Evolutionary conservation across 768 basidiomycete species (phyloP), one percentile per base, ranked within the genome.

Genomic region (Podaxis pistillaris): DNA sequence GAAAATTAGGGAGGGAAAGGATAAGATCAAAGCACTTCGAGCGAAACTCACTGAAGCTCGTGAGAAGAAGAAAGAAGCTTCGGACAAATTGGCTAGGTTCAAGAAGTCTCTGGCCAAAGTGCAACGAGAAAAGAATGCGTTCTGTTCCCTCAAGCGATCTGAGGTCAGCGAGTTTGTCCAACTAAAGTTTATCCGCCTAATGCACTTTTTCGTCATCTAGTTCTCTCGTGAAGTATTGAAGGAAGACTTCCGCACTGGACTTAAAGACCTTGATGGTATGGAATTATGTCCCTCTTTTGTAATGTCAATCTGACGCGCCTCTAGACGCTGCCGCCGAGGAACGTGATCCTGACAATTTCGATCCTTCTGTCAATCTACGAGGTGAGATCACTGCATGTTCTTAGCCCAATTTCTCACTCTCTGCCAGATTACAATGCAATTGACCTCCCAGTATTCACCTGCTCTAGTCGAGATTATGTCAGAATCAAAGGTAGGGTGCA

Each of bases 391-490:
- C 46, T 36, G 30, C 30, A 38, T 13, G 24, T 19, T 15, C 24
- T 17, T 41, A 49, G 44, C 50, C 19, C 41, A 26, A 8, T 57
- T 53, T 12, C 56, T 28, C 47, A 51, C 30, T 15, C 37, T 9
- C 26, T n/a, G 7, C 33, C 44, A 86, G 86, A 87, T 67, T 87
- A 88, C 65, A 78, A 80, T 30, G 78, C 76, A 1, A 86, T 87
- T 58, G 76, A 87, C 63, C 79, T 88, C 3, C 86, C 86, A 1
- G 85, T 86, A 11, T 87, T 87, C 70, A 85, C 84, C 17, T 81
- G 78, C 61, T 87, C 86, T 0, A 79, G 83, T 44, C 79, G 86
- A 17, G 86, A 88, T 69, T 87, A 88, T 65, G 78, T 86, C 17
- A 75, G 86, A 46, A 68, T 87, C 24, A 85, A 79, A 75, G 81